phyloP scores from a whole-genome alignment of 768 basidiomycete species.

The Porphyrellus cyaneotinctus region DNA sequence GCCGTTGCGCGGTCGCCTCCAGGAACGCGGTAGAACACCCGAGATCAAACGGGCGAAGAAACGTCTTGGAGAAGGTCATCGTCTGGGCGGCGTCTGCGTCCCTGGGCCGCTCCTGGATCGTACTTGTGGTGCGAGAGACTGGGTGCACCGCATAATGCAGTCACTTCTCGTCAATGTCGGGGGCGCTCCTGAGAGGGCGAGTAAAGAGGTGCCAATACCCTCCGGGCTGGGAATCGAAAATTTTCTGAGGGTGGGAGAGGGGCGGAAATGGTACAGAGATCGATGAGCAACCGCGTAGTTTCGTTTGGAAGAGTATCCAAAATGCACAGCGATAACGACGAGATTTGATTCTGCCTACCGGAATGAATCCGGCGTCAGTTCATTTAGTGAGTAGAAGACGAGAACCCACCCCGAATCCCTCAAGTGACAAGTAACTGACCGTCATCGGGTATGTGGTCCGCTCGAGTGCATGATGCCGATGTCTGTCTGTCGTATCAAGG shows the following conservation, averaged over 20 bases:
- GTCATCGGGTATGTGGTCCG: constrained; percentile 94
- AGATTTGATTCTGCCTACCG: constrained; percentile 79
- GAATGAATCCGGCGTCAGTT: not conserved
- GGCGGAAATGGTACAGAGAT: constrained; percentile 76
- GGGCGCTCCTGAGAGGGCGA: constrained; percentile 62
- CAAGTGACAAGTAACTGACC: constrained; percentile 74
- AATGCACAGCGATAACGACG: constrained; percentile 82
- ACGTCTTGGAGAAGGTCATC: constrained; percentile 74
- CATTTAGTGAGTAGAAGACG: not conserved
- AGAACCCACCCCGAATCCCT: constrained; percentile 67
- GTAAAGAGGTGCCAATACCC: constrained; percentile 53
- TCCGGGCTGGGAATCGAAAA: constrained; percentile 22
- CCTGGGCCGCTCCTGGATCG: constrained; percentile 7
- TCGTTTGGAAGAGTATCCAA: constrained; percentile 78
- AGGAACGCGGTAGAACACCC: constrained; percentile 81
- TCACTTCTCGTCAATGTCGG: constrained; percentile 38
- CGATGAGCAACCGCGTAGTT: constrained; percentile 87
- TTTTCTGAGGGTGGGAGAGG: constrained; percentile 36
- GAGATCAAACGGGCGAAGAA: constrained; percentile 95
- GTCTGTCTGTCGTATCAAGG: constrained; percentile 85
- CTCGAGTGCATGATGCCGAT: constrained; percentile 86
- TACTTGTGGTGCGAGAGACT: constrained; percentile 6
- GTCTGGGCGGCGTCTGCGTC: constrained; percentile 38
- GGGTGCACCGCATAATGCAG: constrained; percentile 20
- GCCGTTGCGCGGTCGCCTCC: constrained; percentile 72